Percentiles rank a stretch among this genome's conserved stretches.
Evolutionary conservation across 148 eudicot species (phyloP).

Genomic region (Camellia granthamiana): DNA sequence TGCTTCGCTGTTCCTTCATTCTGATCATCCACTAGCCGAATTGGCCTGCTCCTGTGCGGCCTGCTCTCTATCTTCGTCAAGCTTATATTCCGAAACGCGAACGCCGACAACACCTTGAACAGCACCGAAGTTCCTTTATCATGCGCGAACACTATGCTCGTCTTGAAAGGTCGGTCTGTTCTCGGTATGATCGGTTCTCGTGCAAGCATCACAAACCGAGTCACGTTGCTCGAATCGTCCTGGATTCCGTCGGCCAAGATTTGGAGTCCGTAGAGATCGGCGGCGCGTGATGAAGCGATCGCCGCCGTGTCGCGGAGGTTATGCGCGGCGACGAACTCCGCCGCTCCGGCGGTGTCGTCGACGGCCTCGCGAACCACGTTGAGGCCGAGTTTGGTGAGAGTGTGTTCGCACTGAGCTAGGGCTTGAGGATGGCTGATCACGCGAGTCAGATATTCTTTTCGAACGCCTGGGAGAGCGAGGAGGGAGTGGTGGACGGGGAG

Average conservation of each 20-base stretch:
- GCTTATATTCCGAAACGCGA: conserved; percentile 87
- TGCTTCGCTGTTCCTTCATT: conserved; percentile 92
- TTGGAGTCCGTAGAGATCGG: conserved; percentile 75
- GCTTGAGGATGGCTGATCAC: conserved; percentile 87
- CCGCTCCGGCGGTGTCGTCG: conserved; percentile 91
- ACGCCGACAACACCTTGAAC: conserved; percentile 96
- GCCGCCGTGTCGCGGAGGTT: conserved; percentile 80
- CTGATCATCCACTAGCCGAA: conserved; percentile 71
- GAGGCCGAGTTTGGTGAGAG: conserved; percentile 63
- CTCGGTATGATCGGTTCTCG: conserved; percentile 93
- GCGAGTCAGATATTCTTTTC: conserved; percentile 61
- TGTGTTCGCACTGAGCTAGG: conserved; percentile 78
- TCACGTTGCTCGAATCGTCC: conserved; percentile 81
- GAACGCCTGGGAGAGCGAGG: conserved; percentile 65
- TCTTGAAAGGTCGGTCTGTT: conserved; percentile 86
- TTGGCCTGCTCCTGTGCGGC: conserved; percentile 83
- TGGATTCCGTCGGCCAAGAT: conserved; percentile 84
- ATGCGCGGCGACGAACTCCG: conserved; percentile 65
- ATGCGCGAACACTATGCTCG: conserved; percentile 95
- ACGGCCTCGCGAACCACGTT: conserved; percentile 78
- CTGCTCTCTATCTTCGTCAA: conserved; percentile 93
- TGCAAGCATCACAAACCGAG: conserved; percentile 91
- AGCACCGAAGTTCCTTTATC: conserved; percentile 83
- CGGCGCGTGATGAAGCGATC: conserved; percentile 81
- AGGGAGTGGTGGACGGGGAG: conserved; percentile 86